Evolutionary conservation across 75 land plant genomes (phyloP), one percentile per base, ranked within the genome.

Genomic region (Adiantum capillusveneris): DNA sequence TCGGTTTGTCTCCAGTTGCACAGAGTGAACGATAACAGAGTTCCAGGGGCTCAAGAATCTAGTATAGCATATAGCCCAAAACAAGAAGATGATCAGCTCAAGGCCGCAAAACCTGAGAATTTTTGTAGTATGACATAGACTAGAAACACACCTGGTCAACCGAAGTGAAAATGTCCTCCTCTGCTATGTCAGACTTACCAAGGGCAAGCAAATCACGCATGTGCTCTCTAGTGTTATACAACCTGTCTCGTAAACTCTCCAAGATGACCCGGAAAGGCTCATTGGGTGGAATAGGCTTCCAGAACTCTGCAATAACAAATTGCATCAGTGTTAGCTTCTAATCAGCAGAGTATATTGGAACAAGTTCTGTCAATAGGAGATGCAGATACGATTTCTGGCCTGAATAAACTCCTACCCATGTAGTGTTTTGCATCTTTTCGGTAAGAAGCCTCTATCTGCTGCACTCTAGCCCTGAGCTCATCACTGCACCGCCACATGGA

Each of bases 401-500:
- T 41, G 43, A 41, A 14, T 9, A 41, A 9, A 41, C 18, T 19
- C 25, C 18, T 76, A 86, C 95, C 95, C 65, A 85, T 89, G 50
- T 86, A 89, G 63, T 89, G 95, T 59, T 89, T 89, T 41, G 95
- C 79, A 62, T 89, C 95, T 69, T 67, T 78, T 63, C 65, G 81
- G 11, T 79, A 71, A 31, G 75, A 65, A 14, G 68, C 70, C 44
- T 78, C 84, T 20, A 89, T 75, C 66, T 76, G 79, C 52, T 70
- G 51, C 11, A 85, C 90, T 53, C 82, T 78, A 13, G 20, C 50
- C 29, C 84, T 75, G 29, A 89, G 74, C 48, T 85, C 90, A 44
- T 89, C 90, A 66, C 52, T 89, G 75, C 95, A 86, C 26, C 95
- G 90, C 95, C 95, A 89, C 95, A 89, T 89, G 25, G 95, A 89